Evolutionary conservation across 192 early-diverging fungal species (phyloP).

Genomic region (Coemansia sp.): DNA sequence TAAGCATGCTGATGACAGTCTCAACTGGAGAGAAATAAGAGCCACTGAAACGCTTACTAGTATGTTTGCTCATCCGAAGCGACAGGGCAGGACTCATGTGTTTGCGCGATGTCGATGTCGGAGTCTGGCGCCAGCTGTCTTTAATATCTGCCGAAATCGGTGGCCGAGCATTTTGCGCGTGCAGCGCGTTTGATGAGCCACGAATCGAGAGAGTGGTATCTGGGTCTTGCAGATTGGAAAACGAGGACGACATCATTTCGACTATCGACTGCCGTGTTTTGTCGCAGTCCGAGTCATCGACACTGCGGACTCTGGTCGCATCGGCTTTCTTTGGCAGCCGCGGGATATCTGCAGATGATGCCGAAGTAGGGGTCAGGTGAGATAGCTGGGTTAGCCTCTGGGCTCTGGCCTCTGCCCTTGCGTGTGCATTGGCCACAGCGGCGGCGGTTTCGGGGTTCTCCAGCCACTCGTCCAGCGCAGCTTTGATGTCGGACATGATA

Average conservation of each 20-base stretch:
- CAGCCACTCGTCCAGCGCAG: constrained; percentile 48
- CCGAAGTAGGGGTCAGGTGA: background rate
- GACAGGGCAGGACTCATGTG: constrained; percentile 24
- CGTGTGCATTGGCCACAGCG: constrained; percentile 3
- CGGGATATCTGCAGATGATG: background rate
- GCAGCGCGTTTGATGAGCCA: constrained; percentile 7
- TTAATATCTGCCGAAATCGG: constrained; percentile 24
- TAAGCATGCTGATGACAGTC: constrained; percentile 71
- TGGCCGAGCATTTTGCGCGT: constrained; percentile 12
- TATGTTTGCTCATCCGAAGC: constrained; percentile 30
- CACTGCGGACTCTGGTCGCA: background rate
- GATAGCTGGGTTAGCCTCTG: background rate
- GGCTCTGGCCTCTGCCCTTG: background rate
- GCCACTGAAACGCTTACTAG: constrained; percentile 39
- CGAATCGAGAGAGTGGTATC: constrained; percentile 22
- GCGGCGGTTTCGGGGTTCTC: constrained; percentile 22
- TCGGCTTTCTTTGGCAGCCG: background rate
- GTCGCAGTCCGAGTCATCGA: constrained; percentile 1
- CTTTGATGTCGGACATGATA: constrained; percentile 44
- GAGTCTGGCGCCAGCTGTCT: constrained; percentile 36
- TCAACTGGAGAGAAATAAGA: constrained; percentile 63
- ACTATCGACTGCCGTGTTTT: constrained; percentile 23
- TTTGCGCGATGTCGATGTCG: constrained; percentile 39
- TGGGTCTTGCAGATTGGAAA: constrained; percentile 16
- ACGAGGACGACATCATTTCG: constrained; percentile 25